These are phyloP conservation scores for Pseudozyma thailandica DNA, from an alignment of 1,284 basidiomycete species.

Conservation along the genomic window DNA sequence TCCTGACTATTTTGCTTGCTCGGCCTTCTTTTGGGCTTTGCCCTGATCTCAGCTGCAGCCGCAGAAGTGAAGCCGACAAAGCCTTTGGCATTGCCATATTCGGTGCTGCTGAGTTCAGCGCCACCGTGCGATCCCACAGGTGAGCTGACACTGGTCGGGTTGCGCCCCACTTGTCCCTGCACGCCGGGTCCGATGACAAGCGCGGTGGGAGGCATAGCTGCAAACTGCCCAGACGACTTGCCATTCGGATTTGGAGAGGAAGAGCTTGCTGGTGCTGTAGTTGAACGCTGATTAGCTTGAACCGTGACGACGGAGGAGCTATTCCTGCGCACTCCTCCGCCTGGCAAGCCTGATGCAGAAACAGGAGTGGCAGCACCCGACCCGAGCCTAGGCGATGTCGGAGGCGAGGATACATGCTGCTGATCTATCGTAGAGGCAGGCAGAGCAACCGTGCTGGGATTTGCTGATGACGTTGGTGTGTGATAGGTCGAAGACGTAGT, in stretches of 20 bases:
- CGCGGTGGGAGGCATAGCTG: conserved; percentile 55
- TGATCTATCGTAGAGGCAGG: conserved; percentile 32
- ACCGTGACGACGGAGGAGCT: conserved; percentile 25
- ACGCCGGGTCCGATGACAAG: conserved; percentile 63
- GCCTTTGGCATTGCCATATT: conserved; percentile 53
- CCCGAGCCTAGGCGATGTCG: conserved; percentile 29
- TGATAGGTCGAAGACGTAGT: conserved; percentile 1
- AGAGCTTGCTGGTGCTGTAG: conserved; percentile 8
- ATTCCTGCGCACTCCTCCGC: conserved; percentile 12
- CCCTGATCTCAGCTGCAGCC: conserved; percentile 25
- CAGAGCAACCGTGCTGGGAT: conserved; percentile 24
- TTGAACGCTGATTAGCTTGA: conserved; percentile 16
- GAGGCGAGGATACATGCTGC: conserved; percentile 20
- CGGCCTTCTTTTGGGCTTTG: conserved; percentile 18
- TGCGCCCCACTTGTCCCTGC: conserved; percentile 57
- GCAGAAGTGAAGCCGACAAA: conserved; percentile 59
- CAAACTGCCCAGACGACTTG: conserved; percentile 21
- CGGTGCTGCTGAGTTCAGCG: conserved; percentile 21
- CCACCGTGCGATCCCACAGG: conserved; percentile 40
- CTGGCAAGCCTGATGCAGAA: conserved; percentile 2
- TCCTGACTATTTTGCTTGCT: conserved; percentile 37
- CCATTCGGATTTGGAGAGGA: conserved; percentile 33
- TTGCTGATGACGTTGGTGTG: conserved; percentile 4
- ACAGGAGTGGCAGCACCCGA: conserved; percentile 19
- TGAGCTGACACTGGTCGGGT: conserved; percentile 25